A percentile compares a stretch with the other conserved stretches of the same genome.
These are phyloP conservation scores for Saccharomyces hybrid DNA, from an alignment of 1,139 yeast species.

Conservation along the genomic window DNA sequence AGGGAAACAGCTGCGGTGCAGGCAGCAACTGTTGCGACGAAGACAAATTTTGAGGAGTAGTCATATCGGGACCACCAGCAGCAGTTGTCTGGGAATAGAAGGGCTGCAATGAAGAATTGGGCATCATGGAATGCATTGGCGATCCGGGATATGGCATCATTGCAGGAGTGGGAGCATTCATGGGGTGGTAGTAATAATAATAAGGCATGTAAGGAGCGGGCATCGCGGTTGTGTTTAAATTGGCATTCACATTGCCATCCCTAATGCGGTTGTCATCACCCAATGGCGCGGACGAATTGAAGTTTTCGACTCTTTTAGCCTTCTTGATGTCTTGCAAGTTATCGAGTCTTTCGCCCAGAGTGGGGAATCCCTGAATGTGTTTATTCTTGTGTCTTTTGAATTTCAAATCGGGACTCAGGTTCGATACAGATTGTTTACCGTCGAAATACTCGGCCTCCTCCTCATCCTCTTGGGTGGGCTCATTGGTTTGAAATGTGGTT, in stretches of 20 bases:
- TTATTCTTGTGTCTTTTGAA: conserved; percentile 28
- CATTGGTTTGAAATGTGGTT: neutral
- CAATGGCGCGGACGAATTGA: too few relatives aligned
- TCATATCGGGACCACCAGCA: conserved; percentile 1
- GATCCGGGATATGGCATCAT: conserved; percentile 22
- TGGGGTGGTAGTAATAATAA: conserved; percentile 11
- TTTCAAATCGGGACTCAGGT: conserved; percentile 17
- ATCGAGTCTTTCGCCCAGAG: conserved; percentile 28
- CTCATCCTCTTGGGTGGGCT: neutral
- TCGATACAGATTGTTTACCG: neutral
- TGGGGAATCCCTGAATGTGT: conserved; percentile 19
- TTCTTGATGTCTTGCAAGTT: conserved; percentile 23
- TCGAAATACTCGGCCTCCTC: neutral
- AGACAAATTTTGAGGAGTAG: conserved; percentile 1
- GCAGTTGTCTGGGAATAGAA: conserved; percentile 20
- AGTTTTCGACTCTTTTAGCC: conserved; percentile 30
- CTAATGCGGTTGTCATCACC: too few relatives aligned
- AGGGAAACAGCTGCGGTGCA: conserved; percentile 19
- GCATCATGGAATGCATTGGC: conserved; percentile 16
- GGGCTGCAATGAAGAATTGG: conserved; percentile 25
- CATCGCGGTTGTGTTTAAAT: too few relatives aligned
- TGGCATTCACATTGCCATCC: too few relatives aligned
- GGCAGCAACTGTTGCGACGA: conserved; percentile 20
- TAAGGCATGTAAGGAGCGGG: conserved; percentile 21
- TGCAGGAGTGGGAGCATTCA: conserved; percentile 17